phyloP scores from a whole-genome alignment of 805 yeast genomes.

The Cyberlindnera xylosilytica region DNA sequence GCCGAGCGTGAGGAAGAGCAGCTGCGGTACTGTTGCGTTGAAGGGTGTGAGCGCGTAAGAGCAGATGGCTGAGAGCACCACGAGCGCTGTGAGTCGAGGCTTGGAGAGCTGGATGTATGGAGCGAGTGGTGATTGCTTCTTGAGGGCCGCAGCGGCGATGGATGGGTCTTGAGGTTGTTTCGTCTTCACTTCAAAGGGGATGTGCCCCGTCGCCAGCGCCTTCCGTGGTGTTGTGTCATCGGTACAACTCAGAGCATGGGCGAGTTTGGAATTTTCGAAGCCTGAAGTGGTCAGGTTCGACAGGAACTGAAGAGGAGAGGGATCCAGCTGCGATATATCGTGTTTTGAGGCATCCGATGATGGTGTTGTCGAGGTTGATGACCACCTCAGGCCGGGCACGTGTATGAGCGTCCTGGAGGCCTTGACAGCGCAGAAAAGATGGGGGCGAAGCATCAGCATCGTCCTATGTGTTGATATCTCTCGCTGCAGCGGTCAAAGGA shows the following conservation, averaged over 20 bases:
- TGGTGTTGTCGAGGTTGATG: constrained; percentile 4
- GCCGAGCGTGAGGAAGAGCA: constrained; percentile 74
- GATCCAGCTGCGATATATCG: constrained; percentile 28
- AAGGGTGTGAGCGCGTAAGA: constrained; percentile 90
- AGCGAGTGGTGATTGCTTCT: constrained; percentile 32
- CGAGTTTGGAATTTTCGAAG: constrained; percentile 9
- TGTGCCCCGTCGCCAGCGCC: constrained; percentile 23
- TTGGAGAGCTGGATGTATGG: constrained; percentile 83
- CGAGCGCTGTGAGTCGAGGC: constrained; percentile 83
- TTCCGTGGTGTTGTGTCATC: constrained; percentile 10
- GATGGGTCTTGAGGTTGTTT: constrained; percentile 25
- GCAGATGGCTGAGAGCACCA: constrained; percentile 88
- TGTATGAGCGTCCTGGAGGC: constrained; percentile 2
- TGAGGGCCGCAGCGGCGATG: constrained; percentile 8
- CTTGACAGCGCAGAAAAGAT: constrained; percentile 1
- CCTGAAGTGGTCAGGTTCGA: constrained; percentile 29
- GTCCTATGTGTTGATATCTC: neutral
- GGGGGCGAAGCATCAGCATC: constrained; percentile 14
- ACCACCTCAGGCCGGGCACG: constrained; percentile 5
- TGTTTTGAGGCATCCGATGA: constrained; percentile 1
- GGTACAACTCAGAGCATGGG: constrained; percentile 27
- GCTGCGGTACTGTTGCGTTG: constrained; percentile 67
- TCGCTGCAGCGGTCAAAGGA: no score
- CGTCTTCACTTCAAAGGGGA: constrained; percentile 59
- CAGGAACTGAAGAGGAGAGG: constrained; percentile 37